Evolutionary conservation across 2,329 filamentous ascomycete species (phyloP), one percentile per base, ranked within the genome.

Genomic region (Amauroascus niger): DNA sequence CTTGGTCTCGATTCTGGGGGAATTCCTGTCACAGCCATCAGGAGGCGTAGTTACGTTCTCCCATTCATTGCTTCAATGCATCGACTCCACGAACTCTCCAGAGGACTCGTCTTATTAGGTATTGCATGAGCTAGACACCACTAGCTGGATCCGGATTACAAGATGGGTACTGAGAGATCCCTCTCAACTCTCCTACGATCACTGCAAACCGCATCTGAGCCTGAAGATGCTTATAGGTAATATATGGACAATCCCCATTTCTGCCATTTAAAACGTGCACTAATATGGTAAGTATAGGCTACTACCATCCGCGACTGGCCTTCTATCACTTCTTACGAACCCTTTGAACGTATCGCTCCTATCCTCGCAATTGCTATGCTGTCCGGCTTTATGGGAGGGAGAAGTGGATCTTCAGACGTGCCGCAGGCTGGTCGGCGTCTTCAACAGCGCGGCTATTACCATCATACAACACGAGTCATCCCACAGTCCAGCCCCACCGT

Each of bases 331-430:
- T 1, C 73, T 84, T 11, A 77, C 78, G 32, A 84, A 84, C 55
- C 80, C 79, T 1, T 66, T 82, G 47, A 84, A 84, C 56, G 68
- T 83, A 52, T 80, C 77, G 1, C 70, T 83, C 0, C 70, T 84
- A 6, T 76, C 80, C 0, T 79, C 78, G 14, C 80, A 83, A 57
- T 65, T 83, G 1, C 73, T 84, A 5, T 75, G 74, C 6, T 76
- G 79, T 0, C 79, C 79, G 4, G 77, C 80, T 3, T 71, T 84
- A 56, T 84, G 80, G 79, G 71, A 78, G 20, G 69, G 70, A n/a
- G 74, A 75, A 2, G 71, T 79, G 58, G 76, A 79, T 50, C 67
- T 84, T 13, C 71, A 73, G 40, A 75, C 75, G 6, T 76, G 76
- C 60, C 75, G 80, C 56, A 75, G 75, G 58, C 73, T 82, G 52